Percentiles rank a stretch among this genome's conserved stretches.
Conservation (phyloP, 2,329 filamentous ascomycete genomes). For the Metarhizium anisopliae region DNA sequence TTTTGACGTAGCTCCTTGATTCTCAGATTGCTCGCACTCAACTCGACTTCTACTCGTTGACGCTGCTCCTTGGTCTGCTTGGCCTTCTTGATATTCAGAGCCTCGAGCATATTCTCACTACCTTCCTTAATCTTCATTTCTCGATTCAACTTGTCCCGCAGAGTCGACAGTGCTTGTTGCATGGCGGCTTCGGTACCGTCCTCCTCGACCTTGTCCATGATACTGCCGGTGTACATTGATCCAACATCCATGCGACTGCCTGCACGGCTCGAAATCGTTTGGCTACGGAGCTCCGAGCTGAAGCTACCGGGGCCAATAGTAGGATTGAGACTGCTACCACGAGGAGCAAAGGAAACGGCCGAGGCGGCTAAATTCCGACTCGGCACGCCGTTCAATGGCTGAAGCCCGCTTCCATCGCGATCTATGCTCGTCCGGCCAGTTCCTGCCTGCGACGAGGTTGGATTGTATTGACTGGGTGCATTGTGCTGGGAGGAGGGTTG, state of each 20-base stretch:
- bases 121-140: slow-evolving; percentile 98
- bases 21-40: slow-evolving; percentile 75
- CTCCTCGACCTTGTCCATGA: slow-evolving; percentile 53
- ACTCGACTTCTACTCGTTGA: slow-evolving; percentile 71
- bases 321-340: slow-evolving; percentile 61
- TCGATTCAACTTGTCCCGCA: slow-evolving; percentile 82
- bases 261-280: slow-evolving; percentile 37
- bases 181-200: slow-evolving; percentile 46
- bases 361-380: slow-evolving; percentile 42
- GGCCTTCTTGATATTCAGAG: slow-evolving; percentile 84
- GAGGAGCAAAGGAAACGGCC: slow-evolving; percentile 53
- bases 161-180: slow-evolving; percentile 64
- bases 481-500: slow-evolving; percentile 26
- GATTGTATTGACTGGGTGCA: slow-evolving; percentile 24
- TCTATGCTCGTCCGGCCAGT: slow-evolving; percentile 39
- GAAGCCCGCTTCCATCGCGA: slow-evolving; percentile 41
- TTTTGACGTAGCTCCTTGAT: slow-evolving; percentile 52
- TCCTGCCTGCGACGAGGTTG: slow-evolving; percentile 19
- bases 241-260: slow-evolving; percentile 27
- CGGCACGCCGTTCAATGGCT: slow-evolving; percentile 36
- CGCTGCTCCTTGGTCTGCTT: slow-evolving; percentile 90
- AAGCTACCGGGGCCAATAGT: slow-evolving; percentile 75
- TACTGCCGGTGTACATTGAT: slow-evolving; percentile 26
- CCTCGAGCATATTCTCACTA: slow-evolving; percentile 95
- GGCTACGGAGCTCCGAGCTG: slow-evolving; percentile 74